Evolutionary conservation across 1,284 basidiomycete genomes (phyloP).

Genomic region (Ceraceosorus bombacis): DNA sequence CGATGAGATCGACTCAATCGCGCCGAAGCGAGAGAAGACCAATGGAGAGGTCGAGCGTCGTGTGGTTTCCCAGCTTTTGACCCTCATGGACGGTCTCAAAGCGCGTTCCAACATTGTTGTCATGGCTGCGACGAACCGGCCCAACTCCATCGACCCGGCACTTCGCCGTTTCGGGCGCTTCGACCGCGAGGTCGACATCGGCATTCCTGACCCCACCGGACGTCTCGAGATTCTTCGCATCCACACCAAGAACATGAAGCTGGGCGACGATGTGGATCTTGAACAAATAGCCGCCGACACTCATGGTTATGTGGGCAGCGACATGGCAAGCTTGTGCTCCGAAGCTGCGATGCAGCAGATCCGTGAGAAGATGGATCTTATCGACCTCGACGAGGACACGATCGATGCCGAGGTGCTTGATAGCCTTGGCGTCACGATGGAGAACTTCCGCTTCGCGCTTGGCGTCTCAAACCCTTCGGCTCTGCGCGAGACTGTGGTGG

Average conservation of each 20-base stretch:
- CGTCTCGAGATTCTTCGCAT: slow-evolving; percentile 97
- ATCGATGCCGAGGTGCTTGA: slow-evolving; percentile 96
- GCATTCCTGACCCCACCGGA: slow-evolving; percentile 96
- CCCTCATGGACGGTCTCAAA: slow-evolving; percentile 97
- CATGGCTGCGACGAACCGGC: slow-evolving; percentile 97
- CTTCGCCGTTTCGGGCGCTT: slow-evolving; percentile 97
- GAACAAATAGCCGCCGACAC: slow-evolving; percentile 97
- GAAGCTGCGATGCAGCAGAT: slow-evolving; percentile 99
- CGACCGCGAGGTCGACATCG: slow-evolving; percentile 98
- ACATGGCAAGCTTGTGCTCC: slow-evolving; percentile 89
- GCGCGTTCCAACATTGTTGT: slow-evolving; percentile 98
- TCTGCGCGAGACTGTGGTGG: slow-evolving; percentile 89
- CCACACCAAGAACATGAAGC: slow-evolving; percentile 99
- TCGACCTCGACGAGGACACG: slow-evolving; percentile 70
- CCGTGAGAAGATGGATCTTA: slow-evolving; percentile 94
- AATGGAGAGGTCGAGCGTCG: slow-evolving; percentile 99
- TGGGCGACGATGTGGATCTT: slow-evolving; percentile 92
- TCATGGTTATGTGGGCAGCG: slow-evolving; percentile 97
- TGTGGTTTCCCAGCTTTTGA: slow-evolving; percentile 93
- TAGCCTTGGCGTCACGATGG: slow-evolving; percentile 91
- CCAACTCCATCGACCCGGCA: slow-evolving; percentile 97
- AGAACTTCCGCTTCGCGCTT: slow-evolving; percentile 94
- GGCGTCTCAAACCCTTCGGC: slow-evolving; percentile 93
- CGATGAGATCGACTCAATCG: slow-evolving; percentile 98
- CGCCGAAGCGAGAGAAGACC: slow-evolving; percentile 99